A percentile compares a stretch with the other conserved stretches of the same genome.
These are phyloP conservation scores for Metschnikowia santaceciliae DNA, from an alignment of 805 yeast species.

Conservation along the genomic window DNA sequence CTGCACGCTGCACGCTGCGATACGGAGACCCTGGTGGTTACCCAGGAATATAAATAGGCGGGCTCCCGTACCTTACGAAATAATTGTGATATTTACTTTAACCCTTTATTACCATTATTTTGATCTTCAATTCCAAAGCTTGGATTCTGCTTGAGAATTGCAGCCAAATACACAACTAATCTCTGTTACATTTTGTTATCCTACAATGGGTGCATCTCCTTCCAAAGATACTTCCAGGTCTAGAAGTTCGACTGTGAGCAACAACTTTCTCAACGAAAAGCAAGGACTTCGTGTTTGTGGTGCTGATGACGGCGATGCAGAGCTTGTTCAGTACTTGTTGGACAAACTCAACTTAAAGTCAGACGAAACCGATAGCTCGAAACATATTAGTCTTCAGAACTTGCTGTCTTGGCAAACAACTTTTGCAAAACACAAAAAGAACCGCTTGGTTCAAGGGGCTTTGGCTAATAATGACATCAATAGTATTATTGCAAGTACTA, in stretches of 20 bases:
- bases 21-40: constrained; percentile 3
- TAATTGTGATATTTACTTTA: too few species aligned
- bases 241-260: not conserved
- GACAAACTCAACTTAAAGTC: not conserved
- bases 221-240: not conserved
- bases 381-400: constrained; percentile 17
- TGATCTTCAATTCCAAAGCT: not conserved
- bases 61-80: not conserved
- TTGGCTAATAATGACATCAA: constrained; percentile 46
- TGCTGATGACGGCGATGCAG: not conserved
- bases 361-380: not conserved
- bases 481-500: constrained; percentile 37
- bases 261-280: not conserved
- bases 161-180: not conserved
- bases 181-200: not conserved
- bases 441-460: constrained; percentile 51
- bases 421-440: constrained; percentile 45
- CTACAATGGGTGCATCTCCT: constrained; percentile 1
- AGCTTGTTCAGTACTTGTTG: not conserved
- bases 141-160: not conserved
- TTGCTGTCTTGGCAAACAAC: constrained; percentile 45
- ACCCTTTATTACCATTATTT: not conserved
- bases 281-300: not conserved
- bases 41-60: not conserved
- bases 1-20: not conserved